Conservation (phyloP, 176 grass and related monocot species). For the Triticum turgidum region DNA sequence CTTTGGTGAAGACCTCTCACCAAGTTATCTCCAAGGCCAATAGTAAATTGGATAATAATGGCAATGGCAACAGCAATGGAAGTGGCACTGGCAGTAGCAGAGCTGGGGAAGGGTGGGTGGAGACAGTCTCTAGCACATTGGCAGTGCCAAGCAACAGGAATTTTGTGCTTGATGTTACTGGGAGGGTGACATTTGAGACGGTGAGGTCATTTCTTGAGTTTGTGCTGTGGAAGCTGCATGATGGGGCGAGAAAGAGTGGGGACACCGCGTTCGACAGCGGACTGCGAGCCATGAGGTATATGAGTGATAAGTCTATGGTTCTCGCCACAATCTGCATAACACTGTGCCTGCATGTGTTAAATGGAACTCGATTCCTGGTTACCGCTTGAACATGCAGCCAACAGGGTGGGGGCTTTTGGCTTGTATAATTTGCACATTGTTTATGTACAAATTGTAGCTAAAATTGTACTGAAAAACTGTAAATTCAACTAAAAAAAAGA, state of each 20-base stretch:
- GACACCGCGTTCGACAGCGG: constrained; percentile 36
- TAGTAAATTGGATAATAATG: background rate
- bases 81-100: background rate
- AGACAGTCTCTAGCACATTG: constrained; percentile 67
- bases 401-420: background rate
- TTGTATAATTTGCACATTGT: constrained; percentile 25
- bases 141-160: constrained; percentile 73
- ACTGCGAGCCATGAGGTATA: constrained; percentile 51
- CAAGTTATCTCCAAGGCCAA: constrained; percentile 45
- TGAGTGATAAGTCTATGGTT: constrained; percentile 77
- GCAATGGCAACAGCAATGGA: background rate
- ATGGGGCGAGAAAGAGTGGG: constrained; percentile 44
- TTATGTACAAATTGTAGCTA: constrained; percentile 26
- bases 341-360: constrained; percentile 76
- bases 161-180: constrained; percentile 87
- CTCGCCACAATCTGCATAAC: constrained; percentile 67
- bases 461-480: constrained; percentile 30
- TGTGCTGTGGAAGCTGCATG: constrained; percentile 69
- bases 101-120: constrained; percentile 53
- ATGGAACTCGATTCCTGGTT: constrained; percentile 52
- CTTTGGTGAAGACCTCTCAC: constrained; percentile 84
- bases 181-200: constrained; percentile 90
- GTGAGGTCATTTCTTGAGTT: constrained; percentile 93
- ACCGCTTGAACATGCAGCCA: constrained; percentile 27
- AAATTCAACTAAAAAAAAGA: constrained; percentile 25